Evolutionary conservation across 116 monocot species (phyloP).

Genomic region (Dioscorea cayenensis): DNA sequence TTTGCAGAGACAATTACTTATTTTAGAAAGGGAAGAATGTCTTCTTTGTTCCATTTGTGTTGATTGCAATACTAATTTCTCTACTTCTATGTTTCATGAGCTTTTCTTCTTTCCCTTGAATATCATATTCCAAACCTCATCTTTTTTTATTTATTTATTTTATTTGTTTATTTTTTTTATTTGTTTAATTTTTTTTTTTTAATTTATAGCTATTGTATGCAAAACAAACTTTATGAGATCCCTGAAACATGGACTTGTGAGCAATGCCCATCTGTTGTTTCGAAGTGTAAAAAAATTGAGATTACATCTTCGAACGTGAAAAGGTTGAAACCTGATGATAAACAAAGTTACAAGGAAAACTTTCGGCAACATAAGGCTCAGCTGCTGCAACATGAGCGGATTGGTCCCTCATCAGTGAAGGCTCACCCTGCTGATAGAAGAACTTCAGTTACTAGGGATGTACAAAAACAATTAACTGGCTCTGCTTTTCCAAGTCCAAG

Average conservation of each 20-base stretch:
- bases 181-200: neutral
- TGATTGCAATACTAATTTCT: neutral
- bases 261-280: neutral
- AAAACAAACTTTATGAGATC: neutral
- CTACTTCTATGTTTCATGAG: neutral
- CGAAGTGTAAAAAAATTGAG: neutral
- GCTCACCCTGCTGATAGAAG: neutral
- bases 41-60: neutral
- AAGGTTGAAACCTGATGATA: neutral
- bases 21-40: neutral
- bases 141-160: neutral
- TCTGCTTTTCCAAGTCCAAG: neutral
- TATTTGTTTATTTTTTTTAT: neutral
- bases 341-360: neutral
- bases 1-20: neutral
- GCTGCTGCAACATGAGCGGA: neutral
- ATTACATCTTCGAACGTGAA: neutral
- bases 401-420: neutral
- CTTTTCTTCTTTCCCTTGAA: neutral
- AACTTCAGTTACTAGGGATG: neutral
- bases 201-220: slow-evolving; percentile 27
- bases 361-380: neutral
- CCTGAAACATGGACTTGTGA: slow-evolving; percentile 18
- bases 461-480: neutral
- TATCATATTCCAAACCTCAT: neutral